Evolutionary conservation across 2,329 filamentous ascomycete species (phyloP).

Genomic region (Trichoderma sp.): DNA sequence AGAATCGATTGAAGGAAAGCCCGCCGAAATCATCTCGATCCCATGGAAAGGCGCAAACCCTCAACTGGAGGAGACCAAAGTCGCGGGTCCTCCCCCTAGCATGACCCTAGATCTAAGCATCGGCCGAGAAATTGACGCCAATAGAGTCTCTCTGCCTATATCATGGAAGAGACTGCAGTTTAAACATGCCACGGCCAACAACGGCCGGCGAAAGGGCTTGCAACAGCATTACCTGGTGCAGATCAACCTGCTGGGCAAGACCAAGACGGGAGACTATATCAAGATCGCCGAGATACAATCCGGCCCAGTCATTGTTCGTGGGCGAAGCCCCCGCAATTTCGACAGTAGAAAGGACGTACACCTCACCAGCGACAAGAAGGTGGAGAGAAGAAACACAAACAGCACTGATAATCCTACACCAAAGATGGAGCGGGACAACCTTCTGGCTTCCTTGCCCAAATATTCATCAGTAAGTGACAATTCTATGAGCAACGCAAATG

Average conservation of each 20-base stretch:
- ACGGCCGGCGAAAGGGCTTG: conserved; percentile 87
- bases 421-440: conserved; percentile 43
- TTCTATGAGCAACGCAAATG: conserved; percentile 40
- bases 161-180: conserved; percentile 96
- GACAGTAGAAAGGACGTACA: conserved; percentile 87
- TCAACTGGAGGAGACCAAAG: conserved; percentile 56
- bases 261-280: conserved; percentile 67
- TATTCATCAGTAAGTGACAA: conserved; percentile 41
- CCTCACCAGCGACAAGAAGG: conserved; percentile 60
- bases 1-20: conserved; percentile 90
- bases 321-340: conserved; percentile 91
- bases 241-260: conserved; percentile 78
- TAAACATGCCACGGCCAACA: conserved; percentile 94
- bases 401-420: conserved; percentile 41
- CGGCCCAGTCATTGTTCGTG: conserved; percentile 92
- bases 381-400: conserved; percentile 51
- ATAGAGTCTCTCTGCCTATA: conserved; percentile 78
- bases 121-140: conserved; percentile 74
- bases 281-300: conserved; percentile 85
- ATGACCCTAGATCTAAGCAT: conserved; percentile 59
- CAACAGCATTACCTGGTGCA: conserved; percentile 95
- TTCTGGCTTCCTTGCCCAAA: conserved; percentile 38
- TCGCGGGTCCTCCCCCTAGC: conserved; percentile 55
- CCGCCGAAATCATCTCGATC: conserved; percentile 93
- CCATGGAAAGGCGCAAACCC: conserved; percentile 85